Base-by-base conservation (phyloP, 495 filamentous ascomycete species). In the Penicillium lagena region DNA sequence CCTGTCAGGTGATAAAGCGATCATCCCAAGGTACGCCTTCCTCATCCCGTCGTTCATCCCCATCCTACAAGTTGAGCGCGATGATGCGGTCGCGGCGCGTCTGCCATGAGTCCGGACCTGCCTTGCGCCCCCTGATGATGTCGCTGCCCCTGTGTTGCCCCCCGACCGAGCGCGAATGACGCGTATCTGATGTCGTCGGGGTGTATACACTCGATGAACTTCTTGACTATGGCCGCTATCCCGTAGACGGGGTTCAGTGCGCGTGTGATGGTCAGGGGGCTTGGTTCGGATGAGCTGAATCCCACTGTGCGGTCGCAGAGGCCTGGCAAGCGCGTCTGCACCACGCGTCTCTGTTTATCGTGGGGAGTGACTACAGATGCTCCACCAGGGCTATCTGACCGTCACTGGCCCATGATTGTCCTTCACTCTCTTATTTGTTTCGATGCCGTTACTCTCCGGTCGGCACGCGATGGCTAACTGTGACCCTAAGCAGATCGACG, bases 1-100 rank as follows among this genome's bases (percentile, higher is more conserved):
- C 55, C 52, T 65, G 70, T 73, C 70, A 73, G 70, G 70, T 73
- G 70, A 73, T 73, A 73, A 61, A 70, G 49, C 60, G 57, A 62
- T 63, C 66, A 66, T 67, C 62, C 60, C 60, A 69, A 70, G 68
- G 67, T 68, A 73, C 65, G 47, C 62, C 52, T 51, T 51, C 45
- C 48, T 51, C 49, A 27, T 37, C 41, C 50, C 47, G 32, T 32
- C 47, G 35, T 43, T 31, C 40, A 33, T 36, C 33, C 38, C 29
- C 33, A 15, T 41, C 31, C 30, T 47, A 22, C 22, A 22, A 22
- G 22, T 22, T 22, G 22, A 4, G 22, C 22, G 22, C 22, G 22
- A 22, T 4, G 22, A 22, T 4, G 4, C 4, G 22, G 22, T 22
- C 52, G 43, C 22, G 9, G 29, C 47, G 31, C 34, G 42, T 10